These are phyloP conservation scores for Rhinocladiella similis DNA, from an alignment of 2,329 filamentous ascomycete genomes.

Conservation along the genomic window DNA sequence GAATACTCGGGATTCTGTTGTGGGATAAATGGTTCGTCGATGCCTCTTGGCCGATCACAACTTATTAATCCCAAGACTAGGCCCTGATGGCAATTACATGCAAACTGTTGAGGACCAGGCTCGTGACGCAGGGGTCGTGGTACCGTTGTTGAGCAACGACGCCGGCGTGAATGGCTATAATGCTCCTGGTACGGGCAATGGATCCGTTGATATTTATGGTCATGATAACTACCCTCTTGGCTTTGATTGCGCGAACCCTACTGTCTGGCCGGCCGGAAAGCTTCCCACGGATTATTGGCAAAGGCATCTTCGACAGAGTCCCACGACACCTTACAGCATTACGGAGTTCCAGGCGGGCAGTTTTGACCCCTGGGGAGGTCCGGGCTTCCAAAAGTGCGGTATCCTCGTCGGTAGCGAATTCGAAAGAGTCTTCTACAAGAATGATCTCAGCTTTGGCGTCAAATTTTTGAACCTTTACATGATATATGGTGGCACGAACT, in stretches of 20 bases:
- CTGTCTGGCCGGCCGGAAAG: conserved; percentile 27
- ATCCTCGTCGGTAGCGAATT: conserved; percentile 71
- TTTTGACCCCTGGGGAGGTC: conserved; percentile 23
- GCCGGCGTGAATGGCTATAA: conserved; percentile 61
- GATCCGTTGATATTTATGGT: conserved; percentile 65
- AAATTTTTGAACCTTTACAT: conserved; percentile 75
- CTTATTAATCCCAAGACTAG: no score
- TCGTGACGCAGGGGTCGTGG: conserved; percentile 66
- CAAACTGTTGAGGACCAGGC: conserved; percentile 69
- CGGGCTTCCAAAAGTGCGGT: conserved; percentile 52
- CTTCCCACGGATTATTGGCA: conserved; percentile 29
- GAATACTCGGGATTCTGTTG: conserved; percentile 60
- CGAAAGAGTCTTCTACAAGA: conserved; percentile 77
- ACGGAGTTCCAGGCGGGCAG: conserved; percentile 31
- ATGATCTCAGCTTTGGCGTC: conserved; percentile 65
- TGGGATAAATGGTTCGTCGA: background rate
- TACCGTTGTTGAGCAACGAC: conserved; percentile 77
- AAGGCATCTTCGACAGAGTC: conserved; percentile 29
- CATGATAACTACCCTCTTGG: conserved; percentile 45
- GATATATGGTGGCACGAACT: conserved; percentile 76
- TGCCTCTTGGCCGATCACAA: no score
- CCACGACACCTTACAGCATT: conserved; percentile 30
- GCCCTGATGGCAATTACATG: conserved; percentile 62
- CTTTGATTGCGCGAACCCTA: conserved; percentile 30
- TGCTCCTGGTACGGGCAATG: conserved; percentile 59